These are phyloP conservation scores for Cornus suecica DNA, from an alignment of 148 eudicot species.

Conservation along the genomic window DNA sequence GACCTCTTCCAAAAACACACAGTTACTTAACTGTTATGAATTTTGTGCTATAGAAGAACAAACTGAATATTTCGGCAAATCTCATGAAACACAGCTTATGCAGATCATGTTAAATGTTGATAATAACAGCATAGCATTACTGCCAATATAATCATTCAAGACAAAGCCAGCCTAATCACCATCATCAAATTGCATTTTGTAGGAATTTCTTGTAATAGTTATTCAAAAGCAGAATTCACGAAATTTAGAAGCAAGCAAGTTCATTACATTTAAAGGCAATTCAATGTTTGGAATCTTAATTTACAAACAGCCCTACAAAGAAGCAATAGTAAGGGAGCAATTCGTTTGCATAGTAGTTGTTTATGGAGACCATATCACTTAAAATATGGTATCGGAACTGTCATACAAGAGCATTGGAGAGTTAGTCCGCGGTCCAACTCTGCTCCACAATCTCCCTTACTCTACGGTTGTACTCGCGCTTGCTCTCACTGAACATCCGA, in stretches of 20 bases:
- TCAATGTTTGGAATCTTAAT: neutral
- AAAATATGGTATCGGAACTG: neutral
- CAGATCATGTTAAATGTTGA: too few species aligned
- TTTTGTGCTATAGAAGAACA: too few species aligned
- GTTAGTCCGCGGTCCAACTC: constrained; percentile 46
- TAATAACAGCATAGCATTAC: neutral
- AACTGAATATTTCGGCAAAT: too few species aligned
- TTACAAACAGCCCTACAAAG: neutral
- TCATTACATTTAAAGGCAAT: neutral
- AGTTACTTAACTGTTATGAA: too few species aligned
- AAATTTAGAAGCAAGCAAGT: neutral
- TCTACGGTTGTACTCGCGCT: constrained; percentile 36
- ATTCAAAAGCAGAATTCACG: neutral
- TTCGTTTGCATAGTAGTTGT: neutral
- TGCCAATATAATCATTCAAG: neutral
- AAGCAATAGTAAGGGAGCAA: neutral
- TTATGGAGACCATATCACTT: too few species aligned
- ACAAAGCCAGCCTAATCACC: neutral
- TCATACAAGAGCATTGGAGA: neutral
- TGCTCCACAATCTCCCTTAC: constrained; percentile 43
- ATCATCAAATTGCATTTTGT: neutral
- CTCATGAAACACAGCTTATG: too few species aligned
- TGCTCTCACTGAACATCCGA: constrained; percentile 39
- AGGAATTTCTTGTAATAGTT: neutral
- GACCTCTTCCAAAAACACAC: too few species aligned